Percentiles rank a stretch among this genome's conserved stretches.
These are phyloP conservation scores for Cutaneotrichosporon cavernicola DNA, from an alignment of 1,284 basidiomycete species.

Conservation along the genomic window DNA sequence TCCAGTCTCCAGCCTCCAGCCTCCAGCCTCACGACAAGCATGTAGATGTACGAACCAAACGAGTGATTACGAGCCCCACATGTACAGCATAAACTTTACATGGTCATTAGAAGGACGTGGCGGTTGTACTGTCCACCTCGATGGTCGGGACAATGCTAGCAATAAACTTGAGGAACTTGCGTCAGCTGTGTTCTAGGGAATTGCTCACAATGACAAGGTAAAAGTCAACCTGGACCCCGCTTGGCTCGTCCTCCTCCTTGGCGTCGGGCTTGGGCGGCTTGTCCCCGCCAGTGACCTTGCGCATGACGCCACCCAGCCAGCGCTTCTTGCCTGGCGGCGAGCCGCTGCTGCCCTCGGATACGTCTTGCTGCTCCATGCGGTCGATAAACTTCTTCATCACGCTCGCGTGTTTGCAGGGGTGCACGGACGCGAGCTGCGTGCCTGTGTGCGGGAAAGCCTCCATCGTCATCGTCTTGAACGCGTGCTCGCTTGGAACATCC, in stretches of 20 bases:
- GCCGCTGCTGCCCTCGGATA: constrained; percentile 22
- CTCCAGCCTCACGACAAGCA: not conserved
- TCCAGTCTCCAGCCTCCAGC: not conserved
- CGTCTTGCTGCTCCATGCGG: constrained; percentile 85
- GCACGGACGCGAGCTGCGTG: constrained; percentile 83
- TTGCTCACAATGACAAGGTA: constrained; percentile 73
- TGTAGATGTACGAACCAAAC: not conserved
- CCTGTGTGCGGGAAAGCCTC: constrained; percentile 93
- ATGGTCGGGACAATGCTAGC: constrained; percentile 76
- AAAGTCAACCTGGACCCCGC: constrained; percentile 90
- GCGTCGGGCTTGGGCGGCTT: constrained; percentile 20
- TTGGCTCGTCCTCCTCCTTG: constrained; percentile 64
- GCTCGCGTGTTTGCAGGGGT: constrained; percentile 97
- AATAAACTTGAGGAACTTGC: constrained; percentile 88
- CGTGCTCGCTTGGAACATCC: constrained; percentile 95
- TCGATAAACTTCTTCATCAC: constrained; percentile 99
- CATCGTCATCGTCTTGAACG: constrained; percentile 97
- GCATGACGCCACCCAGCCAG: constrained; percentile 67
- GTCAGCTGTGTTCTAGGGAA: not conserved
- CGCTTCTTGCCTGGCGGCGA: constrained; percentile 63
- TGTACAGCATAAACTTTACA: constrained; percentile 5
- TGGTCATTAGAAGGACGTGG: constrained; percentile 23
- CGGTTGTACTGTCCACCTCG: constrained; percentile 57
- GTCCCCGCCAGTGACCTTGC: constrained; percentile 64
- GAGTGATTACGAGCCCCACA: not conserved